Evolutionary conservation across 75 land plant genomes (phyloP), one percentile per base, ranked within the genome.

Genomic region (Picea glauca): DNA sequence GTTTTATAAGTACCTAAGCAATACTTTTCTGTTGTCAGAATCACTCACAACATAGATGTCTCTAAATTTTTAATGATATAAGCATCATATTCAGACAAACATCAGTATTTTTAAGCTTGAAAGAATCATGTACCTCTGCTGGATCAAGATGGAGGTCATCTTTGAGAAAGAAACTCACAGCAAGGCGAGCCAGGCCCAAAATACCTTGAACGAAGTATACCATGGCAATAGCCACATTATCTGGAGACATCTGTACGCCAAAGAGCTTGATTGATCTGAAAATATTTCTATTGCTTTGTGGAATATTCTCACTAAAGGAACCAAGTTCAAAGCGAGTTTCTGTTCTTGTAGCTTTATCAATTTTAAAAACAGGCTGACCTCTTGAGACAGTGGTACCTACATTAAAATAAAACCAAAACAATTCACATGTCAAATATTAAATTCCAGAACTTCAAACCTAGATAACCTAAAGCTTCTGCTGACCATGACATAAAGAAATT

Each of bases 131-230:
- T 79, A 97, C 99, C 95, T 97, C 99, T 64, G 99, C 95, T 72
- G 99, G 99, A 81, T 97, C 98, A 58, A 97, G 90, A 88, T 95
- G 99, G 64, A 97, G 90, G 63, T 97, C 91, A 82, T 97, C 99
- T 75, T 97, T 97, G 64, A 97, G 89, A 80, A 95, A 97, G 84
- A 95, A 97, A 73, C 84, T 94, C 64, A 97, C 98, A 80, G 99
- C 99, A 54, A 97, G 92, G 75, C 98, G 86, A 11, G 99, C 81
- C 38, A 97, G 92, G 3, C 98, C 99, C 72, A 97, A 82, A 79
- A 94, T 93, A 50, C 99, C 99, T 86, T 97, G 99, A 1, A 97
- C 99, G 86, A 97, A 97, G 78, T 97, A 97, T 5, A 97, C 99
- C 95, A 91, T 95, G 11, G 99, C 89, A 82, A 97, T 93, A 11